Base-by-base conservation (phyloP, 345 rosid species). In the Populus ilicifolia region DNA sequence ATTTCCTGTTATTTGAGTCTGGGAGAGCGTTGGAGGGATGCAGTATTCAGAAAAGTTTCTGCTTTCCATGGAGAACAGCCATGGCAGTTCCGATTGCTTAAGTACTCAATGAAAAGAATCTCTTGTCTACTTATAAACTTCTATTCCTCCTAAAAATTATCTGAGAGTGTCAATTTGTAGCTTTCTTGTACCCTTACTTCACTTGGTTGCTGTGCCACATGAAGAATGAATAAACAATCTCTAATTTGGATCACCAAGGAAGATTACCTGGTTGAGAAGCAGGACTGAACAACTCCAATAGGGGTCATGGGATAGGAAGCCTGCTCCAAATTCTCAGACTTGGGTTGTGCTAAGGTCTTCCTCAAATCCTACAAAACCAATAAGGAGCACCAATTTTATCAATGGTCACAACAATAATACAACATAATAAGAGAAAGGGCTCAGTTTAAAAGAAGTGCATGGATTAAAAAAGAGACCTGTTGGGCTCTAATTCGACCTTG, bases 401-500 rank as follows among this genome's bases (percentile, higher is more conserved):
- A 50, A 17, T 50, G 20, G 6, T 5, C 56, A 50, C 56, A 50
- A 50, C 20, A 50, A 50, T 50, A 50, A 50, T 1, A 50, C 56
- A 16, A 5, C 21, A 46, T 5, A 5, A 16, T 4, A 48, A 74
- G 41, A 59, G 11, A 16, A 78, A 41, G 11, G 46, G 20, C 11
- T 38, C 8, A 25, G 18, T 4, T 14, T 2, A 43, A n/a, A 29
- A 33, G 36, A 46, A n/a, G 30, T 12, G 4, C 30, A 30, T 21
- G 5, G 14, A 41, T 2, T 25, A 8, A 64, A 36, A 17, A 61
- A 70, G 62, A 72, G 68, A 91, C 99, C 94, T 93, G 96, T 72
- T 93, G 97, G 82, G 97, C 89, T 76, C 93, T 86, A 75, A 92
- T 88, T 74, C 98, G 96, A 72, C 96, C 99, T 85, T 89, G 93